phyloP scores from a whole-genome alignment of 371 early-diverging fungal species.

The Mucor saturninus region DNA sequence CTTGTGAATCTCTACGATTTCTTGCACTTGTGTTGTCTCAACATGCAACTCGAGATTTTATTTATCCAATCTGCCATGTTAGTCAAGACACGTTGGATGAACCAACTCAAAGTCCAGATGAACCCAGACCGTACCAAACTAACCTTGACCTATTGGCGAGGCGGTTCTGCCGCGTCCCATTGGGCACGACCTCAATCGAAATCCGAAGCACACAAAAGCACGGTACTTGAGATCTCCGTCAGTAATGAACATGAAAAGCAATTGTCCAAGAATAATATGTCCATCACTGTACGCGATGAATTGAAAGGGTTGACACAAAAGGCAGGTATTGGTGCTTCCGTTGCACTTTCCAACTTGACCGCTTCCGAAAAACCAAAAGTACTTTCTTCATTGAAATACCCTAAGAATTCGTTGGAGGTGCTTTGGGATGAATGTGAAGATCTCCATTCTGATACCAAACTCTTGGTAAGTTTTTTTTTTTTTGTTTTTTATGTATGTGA shows the following conservation, averaged over 20 bases:
- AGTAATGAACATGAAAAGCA: conserved; percentile 10
- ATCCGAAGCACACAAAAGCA: conserved; percentile 18
- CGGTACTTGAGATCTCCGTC: conserved; percentile 34
- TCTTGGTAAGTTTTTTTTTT: conserved; percentile 32
- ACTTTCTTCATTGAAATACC: conserved; percentile 45
- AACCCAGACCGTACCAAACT: conserved; percentile 56
- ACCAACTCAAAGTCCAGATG: conserved; percentile 69
- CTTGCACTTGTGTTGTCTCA: conserved; percentile 68
- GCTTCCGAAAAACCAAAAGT: conserved; percentile 35
- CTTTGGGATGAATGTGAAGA: conserved; percentile 43
- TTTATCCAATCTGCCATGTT: conserved; percentile 65
- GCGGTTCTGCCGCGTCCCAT: conserved; percentile 46
- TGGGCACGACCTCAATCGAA: conserved; percentile 48
- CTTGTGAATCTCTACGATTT: conserved; percentile 73
- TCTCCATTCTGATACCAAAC: conserved; percentile 34
- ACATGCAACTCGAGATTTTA: conserved; percentile 69
- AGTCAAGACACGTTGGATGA: conserved; percentile 68
- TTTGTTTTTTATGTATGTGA: no score
- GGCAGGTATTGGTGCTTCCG: conserved; percentile 53
- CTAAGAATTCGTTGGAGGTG: conserved; percentile 38
- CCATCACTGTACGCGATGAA: conserved; percentile 46
- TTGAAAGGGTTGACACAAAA: conserved; percentile 45
- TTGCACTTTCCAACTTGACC: conserved; percentile 32
- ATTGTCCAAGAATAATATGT: conserved; percentile 8
- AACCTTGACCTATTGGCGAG: conserved; percentile 67